Conservation (phyloP, 768 basidiomycete species). For the Naematelia aurantialba region DNA sequence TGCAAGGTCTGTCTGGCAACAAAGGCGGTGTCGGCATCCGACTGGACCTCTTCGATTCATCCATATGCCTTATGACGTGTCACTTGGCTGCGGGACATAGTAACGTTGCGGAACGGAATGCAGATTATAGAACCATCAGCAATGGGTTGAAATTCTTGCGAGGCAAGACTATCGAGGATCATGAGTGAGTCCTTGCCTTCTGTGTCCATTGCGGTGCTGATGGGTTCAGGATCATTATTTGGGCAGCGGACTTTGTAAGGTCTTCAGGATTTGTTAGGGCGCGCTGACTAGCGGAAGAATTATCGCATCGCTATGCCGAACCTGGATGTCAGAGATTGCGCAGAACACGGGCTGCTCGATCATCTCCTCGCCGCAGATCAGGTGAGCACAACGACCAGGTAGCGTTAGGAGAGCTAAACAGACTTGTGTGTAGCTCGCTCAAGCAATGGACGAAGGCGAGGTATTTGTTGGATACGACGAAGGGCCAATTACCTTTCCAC, state of each 20-base stretch:
- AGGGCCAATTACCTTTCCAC: constrained; percentile 83
- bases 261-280: background rate
- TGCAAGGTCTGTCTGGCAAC: constrained; percentile 73
- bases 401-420: too few relatives aligned
- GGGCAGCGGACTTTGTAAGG: constrained; percentile 75
- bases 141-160: constrained; percentile 79
- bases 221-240: constrained; percentile 73
- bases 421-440: constrained; percentile 58
- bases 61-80: constrained; percentile 90
- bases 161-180: constrained; percentile 81
- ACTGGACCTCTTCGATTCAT: constrained; percentile 83
- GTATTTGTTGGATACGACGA: constrained; percentile 83
- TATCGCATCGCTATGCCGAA: constrained; percentile 89
- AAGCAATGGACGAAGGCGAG: constrained; percentile 65
- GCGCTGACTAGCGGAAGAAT: constrained; percentile 55
- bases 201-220: background rate
- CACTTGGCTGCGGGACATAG: constrained; percentile 94
- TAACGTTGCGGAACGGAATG: constrained; percentile 84
- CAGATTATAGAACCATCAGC: constrained; percentile 83
- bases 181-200: constrained; percentile 64
- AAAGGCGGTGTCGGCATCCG: constrained; percentile 92
- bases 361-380: constrained; percentile 78
- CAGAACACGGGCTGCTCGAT: constrained; percentile 65
- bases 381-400: constrained; percentile 56
- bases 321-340: constrained; percentile 68